These are phyloP conservation scores for Paracamarosporium sp. DNA, from an alignment of 2,329 filamentous ascomycete genomes.

Conservation along the genomic window DNA sequence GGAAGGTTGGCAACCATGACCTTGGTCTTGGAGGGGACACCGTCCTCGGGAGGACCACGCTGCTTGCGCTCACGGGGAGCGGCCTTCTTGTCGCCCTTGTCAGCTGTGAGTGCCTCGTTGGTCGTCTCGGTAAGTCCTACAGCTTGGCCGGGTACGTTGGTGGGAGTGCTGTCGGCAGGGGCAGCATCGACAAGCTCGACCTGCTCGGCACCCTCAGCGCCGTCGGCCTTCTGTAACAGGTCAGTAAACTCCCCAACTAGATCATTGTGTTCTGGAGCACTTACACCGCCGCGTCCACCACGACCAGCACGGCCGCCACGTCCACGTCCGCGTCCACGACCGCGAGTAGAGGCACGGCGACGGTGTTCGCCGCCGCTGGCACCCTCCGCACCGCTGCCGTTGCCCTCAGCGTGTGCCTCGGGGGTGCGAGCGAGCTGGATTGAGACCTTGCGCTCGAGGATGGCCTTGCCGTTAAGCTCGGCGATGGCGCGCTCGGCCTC, in stretches of 20 bases:
- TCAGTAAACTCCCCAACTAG: not conserved
- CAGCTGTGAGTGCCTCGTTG: conserved; percentile 63
- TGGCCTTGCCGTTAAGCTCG: conserved; percentile 96
- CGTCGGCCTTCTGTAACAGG: conserved; percentile 50
- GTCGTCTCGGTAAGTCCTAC: conserved; percentile 59
- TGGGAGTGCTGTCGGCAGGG: conserved; percentile 48
- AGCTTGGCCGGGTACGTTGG: conserved; percentile 60
- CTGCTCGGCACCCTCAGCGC: conserved; percentile 48
- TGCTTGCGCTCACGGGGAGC: conserved; percentile 69
- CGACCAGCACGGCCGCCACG: conserved; percentile 66
- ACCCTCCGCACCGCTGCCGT: conserved; percentile 75
- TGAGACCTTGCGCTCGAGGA: conserved; percentile 98
- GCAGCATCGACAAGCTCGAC: conserved; percentile 57
- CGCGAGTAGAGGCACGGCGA: conserved; percentile 62
- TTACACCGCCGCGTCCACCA: conserved; percentile 72
- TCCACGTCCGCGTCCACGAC: conserved; percentile 63
- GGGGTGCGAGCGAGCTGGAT: conserved; percentile 98
- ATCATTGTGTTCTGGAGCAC: conserved; percentile 44
- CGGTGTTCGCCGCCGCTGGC: conserved; percentile 69
- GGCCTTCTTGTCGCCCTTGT: conserved; percentile 56
- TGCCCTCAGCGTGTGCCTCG: conserved; percentile 79
- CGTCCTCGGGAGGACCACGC: conserved; percentile 95
- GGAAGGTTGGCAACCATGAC: conserved; percentile 99
- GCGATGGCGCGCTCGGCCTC: conserved; percentile 96
- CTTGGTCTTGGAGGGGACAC: conserved; percentile 98